These are phyloP conservation scores for Pleurotus giganteus DNA, from an alignment of 768 basidiomycete genomes.

Conservation along the genomic window DNA sequence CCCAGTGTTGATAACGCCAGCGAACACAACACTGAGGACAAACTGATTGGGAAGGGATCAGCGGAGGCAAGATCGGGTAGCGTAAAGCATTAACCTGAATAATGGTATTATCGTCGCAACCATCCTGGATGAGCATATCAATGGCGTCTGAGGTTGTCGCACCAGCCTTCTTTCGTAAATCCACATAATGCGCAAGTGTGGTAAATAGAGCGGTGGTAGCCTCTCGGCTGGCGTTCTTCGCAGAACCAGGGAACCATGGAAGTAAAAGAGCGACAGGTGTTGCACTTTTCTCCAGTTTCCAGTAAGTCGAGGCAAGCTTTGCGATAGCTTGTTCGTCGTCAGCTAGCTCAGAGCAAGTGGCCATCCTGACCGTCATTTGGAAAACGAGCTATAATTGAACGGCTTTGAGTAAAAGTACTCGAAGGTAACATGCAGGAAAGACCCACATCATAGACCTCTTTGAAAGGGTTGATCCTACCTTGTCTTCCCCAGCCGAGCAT, in stretches of 20 bases:
- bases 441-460: constrained; percentile 29
- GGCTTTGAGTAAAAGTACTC: neutral
- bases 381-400: constrained; percentile 25
- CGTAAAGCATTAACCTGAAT: constrained; percentile 9
- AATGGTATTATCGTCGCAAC: constrained; percentile 19
- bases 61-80: neutral
- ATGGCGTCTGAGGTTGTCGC: constrained; percentile 28
- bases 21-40: constrained; percentile 32
- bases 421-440: neutral
- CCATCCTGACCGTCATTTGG: constrained; percentile 35
- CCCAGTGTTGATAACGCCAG: constrained; percentile 34
- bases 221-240: constrained; percentile 26
- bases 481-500: constrained; percentile 24
- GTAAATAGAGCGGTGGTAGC: constrained; percentile 29
- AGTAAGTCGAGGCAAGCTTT: constrained; percentile 25
- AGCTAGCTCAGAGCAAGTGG: constrained; percentile 31
- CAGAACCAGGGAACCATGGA: constrained; percentile 32
- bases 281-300: constrained; percentile 29
- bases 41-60: constrained; percentile 18
- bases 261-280: constrained; percentile 31
- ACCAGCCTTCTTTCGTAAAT: constrained; percentile 23
- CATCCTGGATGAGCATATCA: constrained; percentile 31
- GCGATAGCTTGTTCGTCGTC: constrained; percentile 21
- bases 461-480: constrained; percentile 31
- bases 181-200: constrained; percentile 23